Evolutionary conservation across 2,329 filamentous ascomycete genomes (phyloP), one percentile per base, ranked within the genome.

Genomic region (Fusarium chuoi): DNA sequence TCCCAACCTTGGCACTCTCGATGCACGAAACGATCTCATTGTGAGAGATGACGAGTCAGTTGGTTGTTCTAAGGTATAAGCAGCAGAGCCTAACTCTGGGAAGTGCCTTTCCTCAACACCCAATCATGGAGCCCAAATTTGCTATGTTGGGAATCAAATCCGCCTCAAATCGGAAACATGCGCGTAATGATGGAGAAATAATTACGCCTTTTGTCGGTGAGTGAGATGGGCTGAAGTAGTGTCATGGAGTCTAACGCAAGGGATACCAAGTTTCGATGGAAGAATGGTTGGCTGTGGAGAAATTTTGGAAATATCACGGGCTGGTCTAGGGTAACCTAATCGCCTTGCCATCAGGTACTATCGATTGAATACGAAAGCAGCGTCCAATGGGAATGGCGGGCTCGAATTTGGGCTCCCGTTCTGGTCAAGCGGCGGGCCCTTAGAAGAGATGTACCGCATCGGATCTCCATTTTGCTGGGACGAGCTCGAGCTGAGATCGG

Each of bases 11-110:
- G 74, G 48, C 38, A 71, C 41, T 41, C 56, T 73, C 24, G 59
- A 52, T 44, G 69, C 52, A 46, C 72, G 72, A 41, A 78, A 63
- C 24, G 67, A 73, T 60, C 75, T 76, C 77, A 78, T 78, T 48
- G 55, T 62, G 62, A 51, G 35, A 28, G 48, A 41, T 65, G 52
- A 65, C 56, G 69, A 65, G 51, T 70, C 67, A 51, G n/a, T 63
- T 42, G 22, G 66, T 57, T 36, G 58, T 28, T 63, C 54, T 30
- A 39, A 39, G 42, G 62, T 36, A 38, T 38, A 67, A 49, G 49
- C 51, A 62, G 22, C 33, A 48, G 36, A 48, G 52, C 39, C 68
- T 57, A 74, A 48, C 18, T 45, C 15, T 69, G 45, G 24, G 30
- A 56, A 39, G n/a, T 55, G 64, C 55, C 58, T 54, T 49, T 55